These are phyloP conservation scores for Toxoplasma gondii DNA, from an alignment of 169 alveolate species.

Conservation along the genomic window DNA sequence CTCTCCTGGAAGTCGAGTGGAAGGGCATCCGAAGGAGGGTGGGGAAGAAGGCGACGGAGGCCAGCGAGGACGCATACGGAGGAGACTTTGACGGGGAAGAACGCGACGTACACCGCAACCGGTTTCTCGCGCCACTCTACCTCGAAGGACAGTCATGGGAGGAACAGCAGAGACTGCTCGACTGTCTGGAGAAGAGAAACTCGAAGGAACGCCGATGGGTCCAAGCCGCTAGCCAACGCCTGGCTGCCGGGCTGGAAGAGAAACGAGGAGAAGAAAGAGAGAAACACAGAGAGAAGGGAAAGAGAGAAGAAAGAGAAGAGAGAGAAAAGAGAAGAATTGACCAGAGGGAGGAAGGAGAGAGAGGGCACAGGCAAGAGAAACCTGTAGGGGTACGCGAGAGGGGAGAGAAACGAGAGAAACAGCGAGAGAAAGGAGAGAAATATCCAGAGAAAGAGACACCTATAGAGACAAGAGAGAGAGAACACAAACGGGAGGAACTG, in stretches of 20 bases:
- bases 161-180: neutral
- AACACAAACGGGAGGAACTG: neutral
- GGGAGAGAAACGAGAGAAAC: neutral
- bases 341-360: neutral
- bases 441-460: neutral
- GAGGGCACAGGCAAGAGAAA: neutral
- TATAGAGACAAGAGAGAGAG: neutral
- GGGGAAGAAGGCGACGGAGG: neutral
- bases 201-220: too few species aligned
- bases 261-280: neutral
- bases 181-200: neutral
- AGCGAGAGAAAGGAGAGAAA: neutral
- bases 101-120: neutral
- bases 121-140: slow-evolving; percentile 8
- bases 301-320: neutral
- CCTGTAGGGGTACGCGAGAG: neutral
- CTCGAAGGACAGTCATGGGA: neutral
- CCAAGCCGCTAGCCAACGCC: neutral
- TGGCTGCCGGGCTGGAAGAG: neutral
- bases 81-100: neutral
- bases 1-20: neutral
- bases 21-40: neutral
- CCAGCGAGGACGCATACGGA: neutral
- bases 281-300: neutral
- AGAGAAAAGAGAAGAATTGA: neutral